Percentiles rank a stretch among this genome's conserved stretches.
phyloP scores from a whole-genome alignment of 805 yeast genomes.

The Wickerhamiella azymoides region DNA sequence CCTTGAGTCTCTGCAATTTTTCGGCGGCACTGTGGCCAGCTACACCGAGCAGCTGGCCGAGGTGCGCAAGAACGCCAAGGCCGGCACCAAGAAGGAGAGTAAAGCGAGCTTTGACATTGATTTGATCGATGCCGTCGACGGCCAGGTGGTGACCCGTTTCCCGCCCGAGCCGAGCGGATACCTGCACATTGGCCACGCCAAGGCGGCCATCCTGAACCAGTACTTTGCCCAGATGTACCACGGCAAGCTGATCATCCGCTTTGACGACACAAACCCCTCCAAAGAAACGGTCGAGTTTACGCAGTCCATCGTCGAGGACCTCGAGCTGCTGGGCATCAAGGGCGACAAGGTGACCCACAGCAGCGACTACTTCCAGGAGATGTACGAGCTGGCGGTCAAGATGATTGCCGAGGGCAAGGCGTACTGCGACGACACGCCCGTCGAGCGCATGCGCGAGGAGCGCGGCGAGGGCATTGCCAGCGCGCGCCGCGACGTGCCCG shows the following conservation, averaged over 20 bases:
- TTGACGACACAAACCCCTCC: slow-evolving; percentile 96
- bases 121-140: slow-evolving; percentile 78
- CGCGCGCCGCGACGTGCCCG: slow-evolving; percentile 78
- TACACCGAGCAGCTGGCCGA: slow-evolving; percentile 59
- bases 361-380: slow-evolving; percentile 81
- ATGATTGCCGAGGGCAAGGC: slow-evolving; percentile 94
- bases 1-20: slow-evolving; percentile 46
- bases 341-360: slow-evolving; percentile 83
- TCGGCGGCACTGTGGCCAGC: slow-evolving; percentile 55
- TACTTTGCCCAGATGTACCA: slow-evolving; percentile 92
- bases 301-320: slow-evolving; percentile 86
- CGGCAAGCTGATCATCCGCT: slow-evolving; percentile 92
- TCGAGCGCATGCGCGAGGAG: slow-evolving; percentile 94
- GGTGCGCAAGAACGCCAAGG: slow-evolving; percentile 53
- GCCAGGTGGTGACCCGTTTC: slow-evolving; percentile 95
- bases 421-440: slow-evolving; percentile 92
- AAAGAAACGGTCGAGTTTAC: slow-evolving; percentile 93
- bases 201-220: slow-evolving; percentile 93
- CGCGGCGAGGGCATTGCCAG: slow-evolving; percentile 96
- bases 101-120: slow-evolving; percentile 93
- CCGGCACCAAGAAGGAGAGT: slow-evolving; percentile 62
- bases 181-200: slow-evolving; percentile 97
- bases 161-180: slow-evolving; percentile 99
- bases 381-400: slow-evolving; percentile 76
- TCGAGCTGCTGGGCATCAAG: slow-evolving; percentile 69